Evolutionary conservation across 2,329 filamentous ascomycete species (phyloP).

Genomic region (Aureobasidium zeae): DNA sequence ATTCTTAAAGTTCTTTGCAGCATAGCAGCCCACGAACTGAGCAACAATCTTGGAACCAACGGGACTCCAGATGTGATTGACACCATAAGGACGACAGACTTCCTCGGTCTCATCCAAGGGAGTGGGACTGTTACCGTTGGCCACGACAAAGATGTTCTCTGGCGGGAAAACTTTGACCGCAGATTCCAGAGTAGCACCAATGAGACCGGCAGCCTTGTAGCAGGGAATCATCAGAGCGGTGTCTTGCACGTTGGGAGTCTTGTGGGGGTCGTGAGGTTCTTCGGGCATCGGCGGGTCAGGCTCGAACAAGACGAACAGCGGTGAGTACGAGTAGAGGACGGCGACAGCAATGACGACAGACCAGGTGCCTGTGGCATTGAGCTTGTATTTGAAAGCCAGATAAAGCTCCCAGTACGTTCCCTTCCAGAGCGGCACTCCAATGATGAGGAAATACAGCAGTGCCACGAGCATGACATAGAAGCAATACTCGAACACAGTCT

Average conservation of each 20-base stretch:
- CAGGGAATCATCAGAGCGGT: conserved; percentile 40
- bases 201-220: conserved; percentile 38
- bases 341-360: conserved; percentile 33
- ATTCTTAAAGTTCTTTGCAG: conserved; percentile 38
- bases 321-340: conserved; percentile 22
- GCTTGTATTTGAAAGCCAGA: conserved; percentile 33
- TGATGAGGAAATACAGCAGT: conserved; percentile 39
- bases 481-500: conserved; percentile 32
- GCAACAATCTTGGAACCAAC: conserved; percentile 43
- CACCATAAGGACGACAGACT: conserved; percentile 36
- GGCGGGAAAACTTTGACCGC: conserved; percentile 40
- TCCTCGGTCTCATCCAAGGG: conserved; percentile 42
- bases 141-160: conserved; percentile 40
- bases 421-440: conserved; percentile 40
- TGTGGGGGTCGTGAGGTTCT: conserved; percentile 16
- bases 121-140: conserved; percentile 40
- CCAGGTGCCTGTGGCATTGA: conserved; percentile 28
- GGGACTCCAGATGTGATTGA: conserved; percentile 42
- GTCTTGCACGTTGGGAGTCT: conserved; percentile 25
- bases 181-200: conserved; percentile 36
- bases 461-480: conserved; percentile 31
- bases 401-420: conserved; percentile 37
- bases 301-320: conserved; percentile 29
- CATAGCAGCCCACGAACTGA: conserved; percentile 41
- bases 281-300: conserved; percentile 28